These are phyloP conservation scores for Paecilomyces sp. DNA, from an alignment of 2,329 filamentous ascomycete genomes.

Conservation along the genomic window DNA sequence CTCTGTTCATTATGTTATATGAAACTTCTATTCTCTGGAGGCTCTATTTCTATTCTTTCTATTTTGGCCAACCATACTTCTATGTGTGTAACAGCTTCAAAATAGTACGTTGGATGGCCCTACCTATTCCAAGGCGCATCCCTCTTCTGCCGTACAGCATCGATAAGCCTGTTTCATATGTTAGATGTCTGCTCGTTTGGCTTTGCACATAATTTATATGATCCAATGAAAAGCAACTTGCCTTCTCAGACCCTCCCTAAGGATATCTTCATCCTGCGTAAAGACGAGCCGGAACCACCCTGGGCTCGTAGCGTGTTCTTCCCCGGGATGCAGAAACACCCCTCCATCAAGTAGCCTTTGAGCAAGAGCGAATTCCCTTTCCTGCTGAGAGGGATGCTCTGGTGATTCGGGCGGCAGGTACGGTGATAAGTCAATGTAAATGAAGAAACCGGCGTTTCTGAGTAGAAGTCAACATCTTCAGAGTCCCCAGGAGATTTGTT, in stretches of 20 bases:
- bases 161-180: too few species aligned
- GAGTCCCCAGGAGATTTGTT: neutral
- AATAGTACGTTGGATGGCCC: too few species aligned
- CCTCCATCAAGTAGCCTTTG: slow-evolving; percentile 39
- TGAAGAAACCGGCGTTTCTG: slow-evolving; percentile 41
- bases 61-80: too few species aligned
- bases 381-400: slow-evolving; percentile 15
- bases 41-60: too few species aligned
- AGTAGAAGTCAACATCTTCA: neutral
- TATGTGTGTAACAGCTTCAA: too few species aligned
- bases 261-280: slow-evolving; percentile 24
- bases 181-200: too few species aligned
- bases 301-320: slow-evolving; percentile 36
- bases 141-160: too few species aligned
- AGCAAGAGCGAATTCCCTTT: slow-evolving; percentile 40
- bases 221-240: slow-evolving; percentile 5
- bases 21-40: too few species aligned
- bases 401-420: slow-evolving; percentile 25
- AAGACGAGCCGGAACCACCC: slow-evolving; percentile 53
- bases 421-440: slow-evolving; percentile 38
- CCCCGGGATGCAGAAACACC: slow-evolving; percentile 45
- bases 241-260: slow-evolving; percentile 30
- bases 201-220: neutral
- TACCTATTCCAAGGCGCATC: too few species aligned
- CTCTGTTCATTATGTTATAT: too few species aligned